Percentiles rank a stretch among this genome's conserved stretches.
These are phyloP conservation scores for Bjerkandera adusta DNA, from an alignment of 1,284 basidiomycete species.

Conservation along the genomic window DNA sequence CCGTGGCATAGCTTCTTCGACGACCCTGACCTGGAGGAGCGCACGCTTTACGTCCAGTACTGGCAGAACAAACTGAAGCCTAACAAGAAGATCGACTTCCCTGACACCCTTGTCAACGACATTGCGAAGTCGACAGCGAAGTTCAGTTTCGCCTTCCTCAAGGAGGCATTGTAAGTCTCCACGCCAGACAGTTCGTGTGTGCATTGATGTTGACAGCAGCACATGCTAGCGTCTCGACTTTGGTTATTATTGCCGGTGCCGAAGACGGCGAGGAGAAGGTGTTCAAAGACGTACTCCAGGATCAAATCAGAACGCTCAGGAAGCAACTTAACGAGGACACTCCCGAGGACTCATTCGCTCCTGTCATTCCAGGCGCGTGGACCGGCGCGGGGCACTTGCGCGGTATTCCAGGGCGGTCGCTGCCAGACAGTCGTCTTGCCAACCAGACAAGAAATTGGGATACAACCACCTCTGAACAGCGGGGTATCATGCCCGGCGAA, in stretches of 20 bases:
- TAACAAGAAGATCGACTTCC: slow-evolving; percentile 63
- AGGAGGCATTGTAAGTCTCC: slow-evolving; percentile 74
- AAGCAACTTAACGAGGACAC: slow-evolving; percentile 43
- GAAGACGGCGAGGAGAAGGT: slow-evolving; percentile 44
- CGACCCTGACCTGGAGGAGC: slow-evolving; percentile 62
- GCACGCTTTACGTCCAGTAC: slow-evolving; percentile 65
- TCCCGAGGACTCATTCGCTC: neutral
- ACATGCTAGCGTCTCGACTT: slow-evolving; percentile 52
- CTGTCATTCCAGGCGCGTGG: slow-evolving; percentile 10
- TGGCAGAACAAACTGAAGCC: slow-evolving; percentile 72
- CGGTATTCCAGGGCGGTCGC: neutral
- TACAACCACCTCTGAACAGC: slow-evolving; percentile 6
- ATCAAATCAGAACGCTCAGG: slow-evolving; percentile 57
- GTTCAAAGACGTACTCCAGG: slow-evolving; percentile 50
- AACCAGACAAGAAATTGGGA: slow-evolving; percentile 26
- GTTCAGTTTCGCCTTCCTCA: slow-evolving; percentile 83
- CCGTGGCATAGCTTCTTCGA: slow-evolving; percentile 48
- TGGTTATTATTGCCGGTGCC: slow-evolving; percentile 53
- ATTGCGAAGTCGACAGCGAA: slow-evolving; percentile 56
- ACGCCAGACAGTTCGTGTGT: neutral
- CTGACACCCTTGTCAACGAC: slow-evolving; percentile 58
- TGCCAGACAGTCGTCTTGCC: slow-evolving; percentile 14
- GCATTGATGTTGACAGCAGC: slow-evolving; percentile 1
- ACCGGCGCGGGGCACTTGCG: neutral
- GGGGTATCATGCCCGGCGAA: slow-evolving; percentile 23